Conservation (phyloP, 2,329 filamentous ascomycete species). For the Penicillium sp. region DNA sequence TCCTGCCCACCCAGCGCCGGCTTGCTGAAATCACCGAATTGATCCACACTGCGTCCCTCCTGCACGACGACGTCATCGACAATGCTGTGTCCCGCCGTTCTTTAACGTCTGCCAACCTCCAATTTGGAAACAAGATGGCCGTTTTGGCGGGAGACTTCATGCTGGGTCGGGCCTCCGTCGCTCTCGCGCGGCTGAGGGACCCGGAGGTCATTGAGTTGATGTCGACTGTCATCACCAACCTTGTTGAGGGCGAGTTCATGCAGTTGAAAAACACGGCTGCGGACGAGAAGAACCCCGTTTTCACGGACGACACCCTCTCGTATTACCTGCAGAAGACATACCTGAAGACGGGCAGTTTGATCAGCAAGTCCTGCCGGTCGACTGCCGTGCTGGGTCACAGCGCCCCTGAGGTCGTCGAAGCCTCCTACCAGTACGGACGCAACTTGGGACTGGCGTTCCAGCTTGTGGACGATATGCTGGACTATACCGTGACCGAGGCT, state of each 20-base stretch:
- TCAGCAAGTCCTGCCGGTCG: constrained; percentile 90
- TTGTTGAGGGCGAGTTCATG: constrained; percentile 99
- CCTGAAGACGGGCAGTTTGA: constrained; percentile 87
- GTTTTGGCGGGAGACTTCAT: constrained; percentile 93
- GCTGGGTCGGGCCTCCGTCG: constrained; percentile 83
- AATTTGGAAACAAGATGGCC: constrained; percentile 99
- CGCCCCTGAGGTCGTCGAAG: constrained; percentile 70
- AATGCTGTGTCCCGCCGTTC: constrained; percentile 77
- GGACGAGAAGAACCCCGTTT: constrained; percentile 74
- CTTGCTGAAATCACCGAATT: constrained; percentile 94
- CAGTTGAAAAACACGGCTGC: constrained; percentile 91
- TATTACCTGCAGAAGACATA: constrained; percentile 99
- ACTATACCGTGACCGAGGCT: constrained; percentile 77
- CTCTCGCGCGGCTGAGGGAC: constrained; percentile 78
- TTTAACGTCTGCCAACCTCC: constrained; percentile 77
- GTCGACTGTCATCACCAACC: constrained; percentile 90
- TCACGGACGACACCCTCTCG: constrained; percentile 76
- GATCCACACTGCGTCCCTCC: constrained; percentile 89
- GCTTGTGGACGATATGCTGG: constrained; percentile 93
- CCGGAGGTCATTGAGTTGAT: constrained; percentile 90
- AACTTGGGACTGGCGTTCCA: constrained; percentile 94
- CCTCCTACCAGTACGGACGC: constrained; percentile 83
- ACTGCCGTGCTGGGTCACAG: constrained; percentile 75
- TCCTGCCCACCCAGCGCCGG: constrained; percentile 81
- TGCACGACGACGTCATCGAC: constrained; percentile 98